These are phyloP conservation scores for Lasiosphaeris hirsuta DNA, from an alignment of 495 filamentous ascomycete genomes.

Conservation along the genomic window DNA sequence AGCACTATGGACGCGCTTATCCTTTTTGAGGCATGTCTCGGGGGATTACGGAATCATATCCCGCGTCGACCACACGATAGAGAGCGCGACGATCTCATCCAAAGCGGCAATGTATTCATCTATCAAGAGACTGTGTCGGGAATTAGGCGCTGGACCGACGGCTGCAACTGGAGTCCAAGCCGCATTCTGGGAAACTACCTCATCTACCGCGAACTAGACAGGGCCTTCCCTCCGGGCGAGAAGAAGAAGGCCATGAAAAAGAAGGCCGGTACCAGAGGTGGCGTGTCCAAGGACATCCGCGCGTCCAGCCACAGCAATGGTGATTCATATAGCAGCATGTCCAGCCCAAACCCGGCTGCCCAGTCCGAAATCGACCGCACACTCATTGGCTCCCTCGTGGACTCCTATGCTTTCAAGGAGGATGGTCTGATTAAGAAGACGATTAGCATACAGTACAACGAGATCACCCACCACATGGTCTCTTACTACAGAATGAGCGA, in stretches of 20 bases:
- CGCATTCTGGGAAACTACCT: constrained; percentile 85
- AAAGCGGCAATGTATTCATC: constrained; percentile 81
- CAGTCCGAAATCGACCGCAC: constrained; percentile 50
- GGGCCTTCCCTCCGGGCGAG: constrained; percentile 78
- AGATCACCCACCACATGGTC: constrained; percentile 74
- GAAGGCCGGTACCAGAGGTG: constrained; percentile 22
- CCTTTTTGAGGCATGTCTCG: constrained; percentile 71
- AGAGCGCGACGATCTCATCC: constrained; percentile 69
- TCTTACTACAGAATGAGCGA: constrained; percentile 62
- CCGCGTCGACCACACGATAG: constrained; percentile 77
- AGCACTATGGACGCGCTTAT: constrained; percentile 73
- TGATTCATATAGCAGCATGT: no score
- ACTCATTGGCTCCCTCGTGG: constrained; percentile 75
- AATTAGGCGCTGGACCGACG: constrained; percentile 94
- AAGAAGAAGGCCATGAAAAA: constrained; percentile 84
- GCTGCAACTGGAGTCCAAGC: constrained; percentile 84
- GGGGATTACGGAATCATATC: constrained; percentile 65
- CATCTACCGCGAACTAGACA: constrained; percentile 82
- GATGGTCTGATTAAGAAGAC: constrained; percentile 89
- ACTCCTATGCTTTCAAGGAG: constrained; percentile 84
- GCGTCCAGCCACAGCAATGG: no score
- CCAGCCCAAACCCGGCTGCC: no score
- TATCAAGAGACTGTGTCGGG: constrained; percentile 86
- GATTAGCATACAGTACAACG: constrained; percentile 65
- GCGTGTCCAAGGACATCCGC: constrained; percentile 17